phyloP scores from a whole-genome alignment of 2,329 filamentous ascomycete genomes.

The Cryphonectria japonica region DNA sequence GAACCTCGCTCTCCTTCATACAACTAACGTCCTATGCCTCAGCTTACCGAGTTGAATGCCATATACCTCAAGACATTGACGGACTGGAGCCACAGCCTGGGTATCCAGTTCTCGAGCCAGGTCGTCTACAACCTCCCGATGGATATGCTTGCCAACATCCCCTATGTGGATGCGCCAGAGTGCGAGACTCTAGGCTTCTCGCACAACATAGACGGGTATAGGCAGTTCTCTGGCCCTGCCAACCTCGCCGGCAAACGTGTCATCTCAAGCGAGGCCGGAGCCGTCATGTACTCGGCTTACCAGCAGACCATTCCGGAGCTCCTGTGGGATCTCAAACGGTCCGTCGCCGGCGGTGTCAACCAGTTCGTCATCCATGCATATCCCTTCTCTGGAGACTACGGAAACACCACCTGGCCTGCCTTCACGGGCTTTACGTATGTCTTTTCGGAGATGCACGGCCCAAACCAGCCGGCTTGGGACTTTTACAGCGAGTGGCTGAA shows the following conservation, averaged over 20 bases:
- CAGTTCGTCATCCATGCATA: conserved; percentile 49
- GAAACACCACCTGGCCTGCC: conserved; percentile 53
- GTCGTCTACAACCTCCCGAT: conserved; percentile 46
- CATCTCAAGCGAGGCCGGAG: conserved; percentile 46
- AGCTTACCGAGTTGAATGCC: conserved; percentile 35
- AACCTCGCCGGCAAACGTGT: conserved; percentile 43
- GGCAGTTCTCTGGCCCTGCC: conserved; percentile 45
- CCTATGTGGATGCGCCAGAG: conserved; percentile 45
- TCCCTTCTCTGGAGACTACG: conserved; percentile 46
- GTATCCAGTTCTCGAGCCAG: conserved; percentile 44
- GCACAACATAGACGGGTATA: conserved; percentile 44
- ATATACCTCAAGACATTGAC: conserved; percentile 15
- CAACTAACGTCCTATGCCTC: background rate
- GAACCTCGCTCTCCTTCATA: too few relatives aligned
- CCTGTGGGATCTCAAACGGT: conserved; percentile 42
- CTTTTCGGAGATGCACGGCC: conserved; percentile 33
- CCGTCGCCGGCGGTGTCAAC: conserved; percentile 47
- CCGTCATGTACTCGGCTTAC: conserved; percentile 34
- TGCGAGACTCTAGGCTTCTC: conserved; percentile 44
- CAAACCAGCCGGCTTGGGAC: conserved; percentile 15
- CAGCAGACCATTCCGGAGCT: conserved; percentile 35
- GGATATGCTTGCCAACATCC: conserved; percentile 46
- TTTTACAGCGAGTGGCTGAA: conserved; percentile 11
- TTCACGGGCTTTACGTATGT: conserved; percentile 48
- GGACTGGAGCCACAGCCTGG: conserved; percentile 39